A percentile compares a stretch with the other conserved stretches of the same genome.
Evolutionary conservation across 129 eudicot species (phyloP).

Genomic region (Tagetes erecta): DNA sequence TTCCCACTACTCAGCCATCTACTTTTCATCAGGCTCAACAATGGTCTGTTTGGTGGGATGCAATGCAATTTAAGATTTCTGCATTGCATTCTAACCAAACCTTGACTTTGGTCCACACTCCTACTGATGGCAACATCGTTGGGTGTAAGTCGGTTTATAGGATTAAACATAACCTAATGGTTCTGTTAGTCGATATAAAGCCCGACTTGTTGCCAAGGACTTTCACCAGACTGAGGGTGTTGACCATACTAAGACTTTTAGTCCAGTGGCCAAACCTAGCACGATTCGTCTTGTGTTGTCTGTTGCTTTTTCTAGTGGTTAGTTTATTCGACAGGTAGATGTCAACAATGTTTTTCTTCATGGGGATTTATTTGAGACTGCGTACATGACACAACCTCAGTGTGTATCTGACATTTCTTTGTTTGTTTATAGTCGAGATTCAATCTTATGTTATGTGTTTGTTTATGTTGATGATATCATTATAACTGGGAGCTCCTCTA

Average conservation of each 20-base stretch:
- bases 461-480: not conserved
- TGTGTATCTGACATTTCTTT: not conserved
- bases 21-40: no score
- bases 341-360: not conserved
- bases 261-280: conserved; percentile 6
- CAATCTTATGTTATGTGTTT: not conserved
- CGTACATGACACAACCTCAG: not conserved
- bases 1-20: no score
- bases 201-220: not conserved
- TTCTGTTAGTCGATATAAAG: not conserved
- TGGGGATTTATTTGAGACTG: not conserved
- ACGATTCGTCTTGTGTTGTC: not conserved
- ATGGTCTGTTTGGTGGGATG: not conserved
- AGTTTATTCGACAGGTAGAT: not conserved
- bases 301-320: not conserved
- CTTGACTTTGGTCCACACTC: not conserved
- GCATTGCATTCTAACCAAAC: not conserved
- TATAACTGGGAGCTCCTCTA: not conserved
- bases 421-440: not conserved
- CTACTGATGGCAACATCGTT: no score
- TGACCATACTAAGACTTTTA: conserved; percentile 5
- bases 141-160: no score
- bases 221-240: not conserved
- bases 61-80: not conserved
- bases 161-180: not conserved